Conservation (phyloP, 192 early-diverging fungal species). For the Coemansia sp. region DNA sequence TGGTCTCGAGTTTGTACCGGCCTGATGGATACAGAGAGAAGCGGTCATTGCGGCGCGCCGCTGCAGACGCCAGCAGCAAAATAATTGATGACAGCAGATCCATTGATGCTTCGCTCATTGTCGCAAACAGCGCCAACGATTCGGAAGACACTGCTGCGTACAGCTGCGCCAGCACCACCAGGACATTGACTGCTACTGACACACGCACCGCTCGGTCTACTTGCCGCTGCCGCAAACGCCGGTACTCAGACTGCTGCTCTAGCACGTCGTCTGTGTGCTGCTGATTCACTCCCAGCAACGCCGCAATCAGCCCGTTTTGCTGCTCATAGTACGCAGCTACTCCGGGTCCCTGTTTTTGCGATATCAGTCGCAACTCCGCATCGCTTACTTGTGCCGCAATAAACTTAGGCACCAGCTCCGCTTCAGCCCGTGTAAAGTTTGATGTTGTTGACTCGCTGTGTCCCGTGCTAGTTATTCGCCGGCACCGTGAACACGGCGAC, state of each 20-base stretch:
- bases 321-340: slow-evolving; percentile 52
- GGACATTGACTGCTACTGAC: slow-evolving; percentile 64
- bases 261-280: slow-evolving; percentile 48
- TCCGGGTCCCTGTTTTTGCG: slow-evolving; percentile 23
- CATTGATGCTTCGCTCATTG: slow-evolving; percentile 81
- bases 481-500: slow-evolving; percentile 19
- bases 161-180: slow-evolving; percentile 65
- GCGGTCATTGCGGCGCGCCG: slow-evolving; percentile 57
- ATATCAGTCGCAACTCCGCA: slow-evolving; percentile 24
- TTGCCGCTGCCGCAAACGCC: slow-evolving; percentile 35
- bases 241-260: slow-evolving; percentile 35
- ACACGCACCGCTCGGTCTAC: slow-evolving; percentile 64
- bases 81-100: slow-evolving; percentile 69
- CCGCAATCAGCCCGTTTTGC: slow-evolving; percentile 50
- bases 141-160: slow-evolving; percentile 71
- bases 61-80: slow-evolving; percentile 59
- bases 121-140: slow-evolving; percentile 74
- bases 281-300: slow-evolving; percentile 44
- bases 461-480: slow-evolving; percentile 8
- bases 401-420: slow-evolving; percentile 45
- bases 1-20: slow-evolving; percentile 71
- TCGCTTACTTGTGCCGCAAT: slow-evolving; percentile 45
- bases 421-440: slow-evolving; percentile 37
- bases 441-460: slow-evolving; percentile 22
- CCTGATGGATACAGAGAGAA: slow-evolving; percentile 74